These are phyloP conservation scores for Candida corydali DNA, from an alignment of 805 yeast species.

Conservation along the genomic window DNA sequence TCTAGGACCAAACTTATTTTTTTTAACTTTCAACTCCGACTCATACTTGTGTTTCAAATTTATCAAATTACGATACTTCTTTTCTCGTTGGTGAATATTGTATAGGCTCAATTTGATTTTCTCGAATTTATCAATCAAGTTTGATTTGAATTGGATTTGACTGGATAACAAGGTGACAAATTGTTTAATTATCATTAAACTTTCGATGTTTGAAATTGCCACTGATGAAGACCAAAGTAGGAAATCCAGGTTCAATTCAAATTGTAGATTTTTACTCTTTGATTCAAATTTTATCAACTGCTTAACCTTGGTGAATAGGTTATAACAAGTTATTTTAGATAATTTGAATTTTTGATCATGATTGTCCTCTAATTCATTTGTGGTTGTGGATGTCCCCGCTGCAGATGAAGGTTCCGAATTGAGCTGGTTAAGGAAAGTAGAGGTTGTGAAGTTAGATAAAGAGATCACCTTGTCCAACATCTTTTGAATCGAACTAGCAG, in stretches of 20 bases:
- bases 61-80: conserved; percentile 38
- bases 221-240: conserved; percentile 37
- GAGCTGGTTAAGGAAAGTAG: too few relatives aligned
- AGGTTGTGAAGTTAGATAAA: too few relatives aligned
- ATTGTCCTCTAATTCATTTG: not conserved
- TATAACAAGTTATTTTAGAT: conserved; percentile 5
- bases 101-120: conserved; percentile 39
- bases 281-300: conserved; percentile 34
- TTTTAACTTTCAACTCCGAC: conserved; percentile 36
- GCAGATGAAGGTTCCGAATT: too few relatives aligned
- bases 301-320: conserved; percentile 10
- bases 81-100: conserved; percentile 49
- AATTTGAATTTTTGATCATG: not conserved
- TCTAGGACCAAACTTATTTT: conserved; percentile 41
- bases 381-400: conserved; percentile 7
- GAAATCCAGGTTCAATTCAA: conserved; percentile 37
- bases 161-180: conserved; percentile 33
- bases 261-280: conserved; percentile 30
- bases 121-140: conserved; percentile 40
- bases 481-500: too few relatives aligned
- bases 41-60: conserved; percentile 33
- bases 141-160: conserved; percentile 33
- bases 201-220: conserved; percentile 27
- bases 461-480: too few relatives aligned
- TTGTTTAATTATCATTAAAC: conserved; percentile 35